Percentiles rank a stretch among this genome's conserved stretches.
These are phyloP conservation scores for Botryotinia globosa DNA, from an alignment of 2,329 filamentous ascomycete genomes.

Conservation along the genomic window DNA sequence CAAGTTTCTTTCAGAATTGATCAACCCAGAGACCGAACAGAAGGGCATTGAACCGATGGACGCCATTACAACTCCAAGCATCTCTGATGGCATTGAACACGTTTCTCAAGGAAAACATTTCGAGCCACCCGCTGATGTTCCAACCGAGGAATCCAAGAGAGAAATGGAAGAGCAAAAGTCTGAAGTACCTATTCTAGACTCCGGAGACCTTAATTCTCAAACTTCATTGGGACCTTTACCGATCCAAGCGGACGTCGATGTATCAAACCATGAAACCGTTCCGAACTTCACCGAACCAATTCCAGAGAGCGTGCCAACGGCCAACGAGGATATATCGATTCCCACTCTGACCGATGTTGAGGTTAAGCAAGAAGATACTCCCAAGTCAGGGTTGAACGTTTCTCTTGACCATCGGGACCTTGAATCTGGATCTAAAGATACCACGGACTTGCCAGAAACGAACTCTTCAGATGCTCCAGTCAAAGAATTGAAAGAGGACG, in stretches of 20 bases:
- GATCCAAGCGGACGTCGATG: conserved; percentile 14
- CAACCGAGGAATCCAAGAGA: conserved; percentile 31
- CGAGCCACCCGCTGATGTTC: not conserved
- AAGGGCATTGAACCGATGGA: not conserved
- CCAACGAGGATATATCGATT: not conserved
- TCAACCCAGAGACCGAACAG: conserved; percentile 17
- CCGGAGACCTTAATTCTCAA: not conserved
- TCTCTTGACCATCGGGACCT: not conserved
- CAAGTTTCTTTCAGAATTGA: not conserved
- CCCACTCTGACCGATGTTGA: not conserved
- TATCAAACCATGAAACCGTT: not conserved
- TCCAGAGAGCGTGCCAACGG: not conserved
- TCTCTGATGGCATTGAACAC: not conserved
- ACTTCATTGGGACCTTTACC: not conserved
- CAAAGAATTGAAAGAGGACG: conserved; percentile 27
- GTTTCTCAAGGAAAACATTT: not conserved
- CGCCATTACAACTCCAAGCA: not conserved
- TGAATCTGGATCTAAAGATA: conserved; percentile 1
- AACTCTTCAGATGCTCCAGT: not conserved
- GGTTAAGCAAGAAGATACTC: not conserved
- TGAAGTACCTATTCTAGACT: conserved; percentile 19
- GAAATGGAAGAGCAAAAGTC: conserved; percentile 32
- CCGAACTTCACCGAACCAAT: not conserved
- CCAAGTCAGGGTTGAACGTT: not conserved
- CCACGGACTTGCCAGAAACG: not conserved